These are phyloP conservation scores for Pseudonectria foliicola DNA, from an alignment of 2,329 filamentous ascomycete species.

Conservation along the genomic window DNA sequence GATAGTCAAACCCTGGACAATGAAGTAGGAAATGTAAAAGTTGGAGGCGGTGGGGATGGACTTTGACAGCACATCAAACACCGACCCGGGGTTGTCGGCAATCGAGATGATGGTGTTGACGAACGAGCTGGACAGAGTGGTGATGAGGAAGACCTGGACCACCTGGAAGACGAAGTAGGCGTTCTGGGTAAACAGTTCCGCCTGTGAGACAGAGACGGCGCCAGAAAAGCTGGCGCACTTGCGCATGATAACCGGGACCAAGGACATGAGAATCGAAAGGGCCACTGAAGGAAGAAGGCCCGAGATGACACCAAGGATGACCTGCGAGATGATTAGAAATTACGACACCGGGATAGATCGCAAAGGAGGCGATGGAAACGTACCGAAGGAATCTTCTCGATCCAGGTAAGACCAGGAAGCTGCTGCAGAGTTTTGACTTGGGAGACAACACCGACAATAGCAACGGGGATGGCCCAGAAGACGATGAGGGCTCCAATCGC, in stretches of 20 bases:
- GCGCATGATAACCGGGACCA: slow-evolving; percentile 63
- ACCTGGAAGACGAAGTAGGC: slow-evolving; percentile 89
- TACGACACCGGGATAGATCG: background rate
- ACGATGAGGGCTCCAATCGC: slow-evolving; percentile 68
- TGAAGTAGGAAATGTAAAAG: slow-evolving; percentile 88
- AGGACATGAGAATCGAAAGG: slow-evolving; percentile 73
- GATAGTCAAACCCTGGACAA: slow-evolving; percentile 74
- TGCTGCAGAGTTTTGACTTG: slow-evolving; percentile 67
- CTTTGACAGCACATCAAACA: slow-evolving; percentile 58
- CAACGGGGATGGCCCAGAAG: slow-evolving; percentile 76
- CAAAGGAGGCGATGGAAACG: slow-evolving; percentile 1
- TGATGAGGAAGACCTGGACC: slow-evolving; percentile 87
- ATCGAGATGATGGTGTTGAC: slow-evolving; percentile 60
- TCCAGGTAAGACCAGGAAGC: slow-evolving; percentile 66
- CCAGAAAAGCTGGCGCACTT: slow-evolving; percentile 70
- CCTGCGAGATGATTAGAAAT: slow-evolving; percentile 8
- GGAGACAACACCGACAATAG: slow-evolving; percentile 75
- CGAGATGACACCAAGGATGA: slow-evolving; percentile 71
- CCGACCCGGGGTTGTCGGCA: slow-evolving; percentile 50
- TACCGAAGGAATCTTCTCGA: slow-evolving; percentile 58
- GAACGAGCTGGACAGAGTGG: slow-evolving; percentile 74
- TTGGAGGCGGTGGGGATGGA: slow-evolving; percentile 80
- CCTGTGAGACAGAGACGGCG: slow-evolving; percentile 67
- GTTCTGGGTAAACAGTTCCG: slow-evolving; percentile 87
- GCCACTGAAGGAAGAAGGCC: slow-evolving; percentile 75